These are phyloP conservation scores for Candida morakotiae DNA, from an alignment of 805 yeast species.

Conservation along the genomic window DNA sequence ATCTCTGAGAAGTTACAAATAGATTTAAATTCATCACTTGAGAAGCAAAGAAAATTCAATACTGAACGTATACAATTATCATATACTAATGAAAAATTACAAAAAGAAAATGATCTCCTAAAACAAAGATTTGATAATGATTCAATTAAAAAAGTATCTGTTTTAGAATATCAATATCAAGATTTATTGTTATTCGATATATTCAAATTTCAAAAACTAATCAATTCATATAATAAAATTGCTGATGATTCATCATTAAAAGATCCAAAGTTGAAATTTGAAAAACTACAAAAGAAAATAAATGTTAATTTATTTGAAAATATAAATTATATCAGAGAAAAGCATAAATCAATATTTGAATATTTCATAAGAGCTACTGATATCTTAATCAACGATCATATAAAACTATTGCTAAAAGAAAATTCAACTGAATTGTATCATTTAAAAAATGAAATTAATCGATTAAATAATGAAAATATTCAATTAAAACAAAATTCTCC, in stretches of 20 bases:
- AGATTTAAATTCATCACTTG: conserved; percentile 37
- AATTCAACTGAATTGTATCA: conserved; percentile 21
- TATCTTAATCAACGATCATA: conserved; percentile 56
- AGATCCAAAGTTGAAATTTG: conserved; percentile 52
- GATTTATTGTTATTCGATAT: conserved; percentile 40
- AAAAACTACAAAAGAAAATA: conserved; percentile 3
- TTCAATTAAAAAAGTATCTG: conserved; percentile 15
- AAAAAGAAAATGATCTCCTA: conserved; percentile 33
- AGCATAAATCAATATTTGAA: conserved; percentile 44
- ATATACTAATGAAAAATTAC: conserved; percentile 34
- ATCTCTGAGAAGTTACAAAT: conserved; percentile 27
- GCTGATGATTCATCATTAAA: conserved; percentile 55
- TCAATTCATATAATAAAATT: conserved; percentile 48
- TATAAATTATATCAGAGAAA: conserved; percentile 23
- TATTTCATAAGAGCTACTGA: conserved; percentile 60
- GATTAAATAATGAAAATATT: conserved; percentile 4
- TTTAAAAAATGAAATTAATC: conserved; percentile 12
- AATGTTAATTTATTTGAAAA: conserved; percentile 13
- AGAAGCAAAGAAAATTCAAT: conserved; percentile 39
- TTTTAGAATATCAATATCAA: conserved; percentile 39
- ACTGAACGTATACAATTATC: conserved; percentile 44
- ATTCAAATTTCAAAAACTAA: conserved; percentile 45
- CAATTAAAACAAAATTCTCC: conserved; percentile 17
- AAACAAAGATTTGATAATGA: conserved; percentile 18
- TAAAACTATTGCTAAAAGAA: conserved; percentile 34